phyloP scores from a whole-genome alignment of 495 filamentous ascomycete genomes.

The Podospora didyma region DNA sequence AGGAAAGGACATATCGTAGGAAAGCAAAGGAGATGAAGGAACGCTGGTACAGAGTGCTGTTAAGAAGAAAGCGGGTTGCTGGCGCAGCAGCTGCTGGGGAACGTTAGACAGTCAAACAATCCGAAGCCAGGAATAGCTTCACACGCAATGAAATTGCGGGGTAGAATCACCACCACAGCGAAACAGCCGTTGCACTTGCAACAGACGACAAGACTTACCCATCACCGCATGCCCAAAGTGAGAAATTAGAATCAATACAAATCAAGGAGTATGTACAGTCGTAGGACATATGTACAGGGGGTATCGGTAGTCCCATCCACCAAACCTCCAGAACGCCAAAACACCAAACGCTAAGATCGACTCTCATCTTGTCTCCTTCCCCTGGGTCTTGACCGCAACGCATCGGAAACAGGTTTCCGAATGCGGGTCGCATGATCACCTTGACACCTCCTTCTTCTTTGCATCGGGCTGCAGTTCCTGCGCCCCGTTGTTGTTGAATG shows the following conservation, averaged over 20 bases:
- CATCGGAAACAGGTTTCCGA: conserved; percentile 35
- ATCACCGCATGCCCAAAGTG: not conserved
- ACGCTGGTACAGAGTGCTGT: too few relatives aligned
- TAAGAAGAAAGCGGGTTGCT: too few relatives aligned
- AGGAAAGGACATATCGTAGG: too few relatives aligned
- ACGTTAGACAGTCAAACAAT: too few relatives aligned
- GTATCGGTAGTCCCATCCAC: conserved; percentile 24
- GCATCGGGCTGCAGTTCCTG: conserved; percentile 27
- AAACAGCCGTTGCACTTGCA: conserved; percentile 5
- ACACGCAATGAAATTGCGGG: not conserved
- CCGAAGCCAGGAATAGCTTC: conserved; percentile 2
- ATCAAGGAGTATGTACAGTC: conserved; percentile 21
- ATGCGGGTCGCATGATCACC: conserved; percentile 32
- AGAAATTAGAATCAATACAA: conserved; percentile 5
- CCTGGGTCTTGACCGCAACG: conserved; percentile 29
- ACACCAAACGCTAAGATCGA: conserved; percentile 2
- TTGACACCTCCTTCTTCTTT: conserved; percentile 32
- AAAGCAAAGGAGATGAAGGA: too few relatives aligned
- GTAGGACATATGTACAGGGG: conserved; percentile 26
- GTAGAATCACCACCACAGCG: conserved; percentile 6
- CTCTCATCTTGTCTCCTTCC: conserved; percentile 26
- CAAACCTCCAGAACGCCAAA: conserved; percentile 23
- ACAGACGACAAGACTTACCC: not conserved
- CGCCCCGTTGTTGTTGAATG: conserved; percentile 9
- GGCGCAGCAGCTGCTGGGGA: too few relatives aligned